These are phyloP conservation scores for Leucosporidium yakuticum DNA, from an alignment of 768 basidiomycete genomes.

Conservation along the genomic window DNA sequence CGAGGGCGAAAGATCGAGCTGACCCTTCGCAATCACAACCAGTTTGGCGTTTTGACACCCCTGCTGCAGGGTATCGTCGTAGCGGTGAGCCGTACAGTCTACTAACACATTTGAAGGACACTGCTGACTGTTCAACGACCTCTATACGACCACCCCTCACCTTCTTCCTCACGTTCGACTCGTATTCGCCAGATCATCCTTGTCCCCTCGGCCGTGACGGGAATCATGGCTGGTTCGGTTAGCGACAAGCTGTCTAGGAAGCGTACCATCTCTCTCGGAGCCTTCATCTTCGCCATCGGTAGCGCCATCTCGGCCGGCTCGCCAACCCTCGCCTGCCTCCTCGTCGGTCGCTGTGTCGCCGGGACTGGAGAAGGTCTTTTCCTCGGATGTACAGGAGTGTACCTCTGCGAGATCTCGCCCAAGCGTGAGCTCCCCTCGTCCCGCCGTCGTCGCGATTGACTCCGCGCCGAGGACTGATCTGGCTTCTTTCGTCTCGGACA, in stretches of 20 bases:
- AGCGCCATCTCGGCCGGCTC: slow-evolving; percentile 40
- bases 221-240: slow-evolving; percentile 44
- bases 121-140: no score
- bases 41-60: slow-evolving; percentile 46
- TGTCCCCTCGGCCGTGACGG: slow-evolving; percentile 32
- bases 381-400: background rate
- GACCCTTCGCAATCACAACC: slow-evolving; percentile 9
- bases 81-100: background rate
- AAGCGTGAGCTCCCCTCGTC: background rate
- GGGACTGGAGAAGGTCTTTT: slow-evolving; percentile 38
- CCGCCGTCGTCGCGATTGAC: no score
- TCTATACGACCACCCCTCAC: no score
- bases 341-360: slow-evolving; percentile 50
- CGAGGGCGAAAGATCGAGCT: no score
- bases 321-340: slow-evolving; percentile 43
- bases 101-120: no score
- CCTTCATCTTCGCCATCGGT: slow-evolving; percentile 48
- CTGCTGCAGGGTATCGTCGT: slow-evolving; percentile 48
- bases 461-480: slow-evolving; percentile 39
- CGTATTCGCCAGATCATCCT: slow-evolving; percentile 21
- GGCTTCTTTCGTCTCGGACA: slow-evolving; percentile 49
- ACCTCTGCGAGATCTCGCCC: slow-evolving; percentile 1
- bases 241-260: slow-evolving; percentile 52
- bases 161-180: no score
- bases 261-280: slow-evolving; percentile 49